A percentile compares a stretch with the other conserved stretches of the same genome.
These are phyloP conservation scores for Goniomonas avonlea DNA, from an alignment of 78 protist genomes.

Conservation along the genomic window DNA sequence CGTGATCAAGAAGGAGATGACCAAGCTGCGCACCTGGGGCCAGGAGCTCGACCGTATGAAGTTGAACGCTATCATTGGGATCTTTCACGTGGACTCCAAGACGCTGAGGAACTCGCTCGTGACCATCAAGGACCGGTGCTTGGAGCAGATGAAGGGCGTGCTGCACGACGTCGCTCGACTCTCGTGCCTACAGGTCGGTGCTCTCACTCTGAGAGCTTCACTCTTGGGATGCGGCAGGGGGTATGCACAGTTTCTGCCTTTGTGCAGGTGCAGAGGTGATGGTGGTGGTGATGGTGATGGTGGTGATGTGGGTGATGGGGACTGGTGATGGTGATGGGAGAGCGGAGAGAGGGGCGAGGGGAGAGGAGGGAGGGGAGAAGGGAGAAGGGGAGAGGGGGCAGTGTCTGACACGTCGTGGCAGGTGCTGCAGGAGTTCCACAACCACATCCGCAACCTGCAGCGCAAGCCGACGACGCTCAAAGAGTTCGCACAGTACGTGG, in stretches of 20 bases:
- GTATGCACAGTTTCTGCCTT: no score
- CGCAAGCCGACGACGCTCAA: background rate
- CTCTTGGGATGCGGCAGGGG: no score
- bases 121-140: background rate
- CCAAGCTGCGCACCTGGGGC: background rate
- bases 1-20: conserved; percentile 3
- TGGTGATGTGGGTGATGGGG: no score
- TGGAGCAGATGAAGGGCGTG: background rate
- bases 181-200: no score
- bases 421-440: background rate
- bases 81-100: conserved; percentile 2
- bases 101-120: background rate
- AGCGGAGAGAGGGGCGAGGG: no score
- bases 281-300: no score
- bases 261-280: no score
- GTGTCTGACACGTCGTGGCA: background rate
- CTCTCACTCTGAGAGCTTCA: no score
- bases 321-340: no score
- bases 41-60: conserved; percentile 23
- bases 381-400: no score
- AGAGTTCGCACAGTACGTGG: background rate
- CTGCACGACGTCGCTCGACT: background rate
- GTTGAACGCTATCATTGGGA: background rate
- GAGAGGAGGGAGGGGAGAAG: no score
- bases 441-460: background rate